Conservation (phyloP, 164 flowering plant genomes). For the Piper betle region DNA sequence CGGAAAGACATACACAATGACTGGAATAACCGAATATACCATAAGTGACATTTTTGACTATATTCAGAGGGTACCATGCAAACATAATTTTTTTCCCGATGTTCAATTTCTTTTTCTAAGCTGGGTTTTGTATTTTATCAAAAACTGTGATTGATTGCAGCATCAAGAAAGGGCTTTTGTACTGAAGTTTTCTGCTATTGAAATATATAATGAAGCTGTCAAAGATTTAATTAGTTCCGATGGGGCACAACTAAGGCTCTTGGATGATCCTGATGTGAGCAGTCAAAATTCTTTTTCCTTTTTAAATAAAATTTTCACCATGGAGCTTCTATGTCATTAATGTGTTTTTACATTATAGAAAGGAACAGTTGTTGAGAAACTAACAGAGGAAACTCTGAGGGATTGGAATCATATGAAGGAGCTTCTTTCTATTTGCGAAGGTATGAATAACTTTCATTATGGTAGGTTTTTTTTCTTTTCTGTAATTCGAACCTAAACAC, state of each 20-base stretch:
- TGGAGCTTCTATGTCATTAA: background rate
- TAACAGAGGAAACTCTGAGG: constrained; percentile 59
- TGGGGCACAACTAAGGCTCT: constrained; percentile 58
- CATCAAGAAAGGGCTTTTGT: constrained; percentile 60
- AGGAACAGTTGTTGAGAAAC: constrained; percentile 88
- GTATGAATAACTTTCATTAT: constrained; percentile 18
- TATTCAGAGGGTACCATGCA: constrained; percentile 39
- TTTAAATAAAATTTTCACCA: too few relatives aligned
- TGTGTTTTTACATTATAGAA: constrained; percentile 27
- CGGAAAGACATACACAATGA: constrained; percentile 95
- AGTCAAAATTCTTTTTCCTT: too few relatives aligned
- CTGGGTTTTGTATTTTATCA: background rate
- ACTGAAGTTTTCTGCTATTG: constrained; percentile 87
- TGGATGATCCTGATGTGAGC: constrained; percentile 95
- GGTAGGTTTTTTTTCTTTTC: background rate
- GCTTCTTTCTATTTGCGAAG: constrained; percentile 75
- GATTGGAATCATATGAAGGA: constrained; percentile 57
- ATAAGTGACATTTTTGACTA: constrained; percentile 66
- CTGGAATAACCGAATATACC: constrained; percentile 64
- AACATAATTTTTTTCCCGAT: background rate
- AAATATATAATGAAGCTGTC: constrained; percentile 91
- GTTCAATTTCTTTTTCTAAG: background rate
- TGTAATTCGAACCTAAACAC: background rate
- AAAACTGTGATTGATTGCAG: constrained; percentile 21
- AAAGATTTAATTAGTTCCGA: constrained; percentile 75